These are phyloP conservation scores for Asclepias syriaca DNA, from an alignment of 257 asterid species.

Conservation along the genomic window DNA sequence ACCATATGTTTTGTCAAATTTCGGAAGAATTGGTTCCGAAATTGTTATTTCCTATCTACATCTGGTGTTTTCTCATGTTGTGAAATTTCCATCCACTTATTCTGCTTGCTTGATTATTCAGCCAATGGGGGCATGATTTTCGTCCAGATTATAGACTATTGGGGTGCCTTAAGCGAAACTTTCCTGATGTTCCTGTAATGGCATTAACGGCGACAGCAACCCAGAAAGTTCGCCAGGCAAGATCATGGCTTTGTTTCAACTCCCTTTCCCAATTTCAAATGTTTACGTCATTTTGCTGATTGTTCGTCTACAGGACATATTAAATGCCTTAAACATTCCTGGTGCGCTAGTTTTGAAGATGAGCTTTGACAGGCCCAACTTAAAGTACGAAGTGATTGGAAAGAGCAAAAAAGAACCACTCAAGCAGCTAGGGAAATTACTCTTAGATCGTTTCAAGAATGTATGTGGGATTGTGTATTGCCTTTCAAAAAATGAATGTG, in stretches of 20 bases:
- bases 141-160: slow-evolving; percentile 91
- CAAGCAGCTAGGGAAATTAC: slow-evolving; percentile 73
- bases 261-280: background rate
- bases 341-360: slow-evolving; percentile 75
- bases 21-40: background rate
- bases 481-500: slow-evolving; percentile 89
- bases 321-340: slow-evolving; percentile 69
- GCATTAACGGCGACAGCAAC: slow-evolving; percentile 99
- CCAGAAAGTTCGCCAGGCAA: slow-evolving; percentile 71
- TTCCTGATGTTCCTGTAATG: slow-evolving; percentile 84
- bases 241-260: slow-evolving; percentile 21
- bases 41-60: background rate
- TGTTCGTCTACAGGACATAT: slow-evolving; percentile 58
- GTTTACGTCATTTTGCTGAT: slow-evolving; percentile 19
- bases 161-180: slow-evolving; percentile 92
- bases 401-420: slow-evolving; percentile 89
- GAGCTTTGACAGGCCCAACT: slow-evolving; percentile 91
- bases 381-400: slow-evolving; percentile 76
- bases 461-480: slow-evolving; percentile 87
- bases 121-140: slow-evolving; percentile 99
- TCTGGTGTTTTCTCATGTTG: slow-evolving; percentile 3
- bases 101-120: slow-evolving; percentile 34
- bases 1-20: background rate
- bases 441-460: slow-evolving; percentile 57
- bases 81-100: slow-evolving; percentile 13